phyloP scores from a whole-genome alignment of 768 basidiomycete species.

The Boletus reticulatus region DNA sequence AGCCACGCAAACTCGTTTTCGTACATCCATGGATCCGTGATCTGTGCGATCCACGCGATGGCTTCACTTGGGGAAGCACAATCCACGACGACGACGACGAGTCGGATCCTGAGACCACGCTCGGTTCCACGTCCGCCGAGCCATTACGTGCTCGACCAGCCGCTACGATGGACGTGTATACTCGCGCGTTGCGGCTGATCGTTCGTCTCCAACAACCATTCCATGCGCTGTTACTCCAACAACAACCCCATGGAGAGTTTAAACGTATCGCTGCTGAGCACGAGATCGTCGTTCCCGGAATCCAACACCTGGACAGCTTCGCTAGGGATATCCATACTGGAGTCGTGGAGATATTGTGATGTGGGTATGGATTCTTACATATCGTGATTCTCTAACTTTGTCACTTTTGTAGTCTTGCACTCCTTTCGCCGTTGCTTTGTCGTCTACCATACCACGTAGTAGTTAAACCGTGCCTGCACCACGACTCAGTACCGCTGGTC shows the following conservation, averaged over 20 bases:
- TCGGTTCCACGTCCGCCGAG: too few species aligned
- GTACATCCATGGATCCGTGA: slow-evolving; percentile 8
- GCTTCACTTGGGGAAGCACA: not conserved
- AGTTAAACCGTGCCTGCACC: too few species aligned
- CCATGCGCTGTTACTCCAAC: not conserved
- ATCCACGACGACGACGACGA: not conserved
- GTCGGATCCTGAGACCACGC: not conserved
- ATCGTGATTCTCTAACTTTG: too few species aligned
- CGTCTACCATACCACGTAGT: too few species aligned
- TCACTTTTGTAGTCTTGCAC: too few species aligned
- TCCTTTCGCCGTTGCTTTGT: too few species aligned
- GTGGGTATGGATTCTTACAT: too few species aligned
- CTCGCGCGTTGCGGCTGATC: not conserved
- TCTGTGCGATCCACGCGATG: not conserved
- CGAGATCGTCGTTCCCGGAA: not conserved
- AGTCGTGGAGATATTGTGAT: not conserved
- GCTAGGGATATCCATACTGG: not conserved
- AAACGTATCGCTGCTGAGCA: not conserved
- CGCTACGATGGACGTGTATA: not conserved
- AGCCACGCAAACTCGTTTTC: not conserved
- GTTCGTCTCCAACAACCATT: not conserved
- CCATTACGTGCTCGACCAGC: too few species aligned
- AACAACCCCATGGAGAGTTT: not conserved
- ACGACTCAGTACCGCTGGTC: too few species aligned
- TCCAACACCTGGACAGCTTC: not conserved